Percentiles rank a stretch among this genome's conserved stretches.
These are phyloP conservation scores for Pythium biforme DNA, from an alignment of 352 stramenopile genomes.

Conservation along the genomic window DNA sequence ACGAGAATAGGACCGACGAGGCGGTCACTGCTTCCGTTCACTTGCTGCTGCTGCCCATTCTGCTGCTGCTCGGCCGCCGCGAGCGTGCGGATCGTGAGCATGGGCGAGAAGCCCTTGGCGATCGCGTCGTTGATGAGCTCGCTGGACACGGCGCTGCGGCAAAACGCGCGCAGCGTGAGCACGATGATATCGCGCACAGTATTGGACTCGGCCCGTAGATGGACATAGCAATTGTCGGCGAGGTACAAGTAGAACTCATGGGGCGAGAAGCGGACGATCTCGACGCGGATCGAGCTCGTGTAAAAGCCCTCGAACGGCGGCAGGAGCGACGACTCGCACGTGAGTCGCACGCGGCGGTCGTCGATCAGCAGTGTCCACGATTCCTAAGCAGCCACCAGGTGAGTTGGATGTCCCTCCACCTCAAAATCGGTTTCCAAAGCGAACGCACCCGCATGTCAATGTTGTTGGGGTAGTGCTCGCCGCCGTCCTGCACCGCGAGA, in stretches of 20 bases:
- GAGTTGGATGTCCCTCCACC: too few relatives aligned
- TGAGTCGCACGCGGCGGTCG: constrained; percentile 68
- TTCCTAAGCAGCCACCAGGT: constrained; percentile 39
- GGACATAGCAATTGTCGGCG: constrained; percentile 54
- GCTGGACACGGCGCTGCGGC: constrained; percentile 51
- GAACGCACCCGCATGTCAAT: constrained; percentile 57
- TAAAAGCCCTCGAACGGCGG: constrained; percentile 80
- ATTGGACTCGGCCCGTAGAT: constrained; percentile 73
- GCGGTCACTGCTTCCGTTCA: neutral
- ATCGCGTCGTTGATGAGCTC: constrained; percentile 44
- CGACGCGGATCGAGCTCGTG: constrained; percentile 63
- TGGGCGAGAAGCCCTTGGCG: constrained; percentile 54
- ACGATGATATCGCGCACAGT: constrained; percentile 78
- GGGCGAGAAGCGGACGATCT: constrained; percentile 49
- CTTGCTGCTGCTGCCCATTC: neutral
- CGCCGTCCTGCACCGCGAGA: constrained; percentile 54
- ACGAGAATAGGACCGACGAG: neutral
- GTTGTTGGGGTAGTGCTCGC: constrained; percentile 52
- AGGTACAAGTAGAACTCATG: constrained; percentile 73
- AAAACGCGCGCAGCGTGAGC: constrained; percentile 78
- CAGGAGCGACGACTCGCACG: constrained; percentile 79
- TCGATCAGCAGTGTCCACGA: constrained; percentile 84
- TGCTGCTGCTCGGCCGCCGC: constrained; percentile 40
- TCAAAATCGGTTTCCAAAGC: neutral
- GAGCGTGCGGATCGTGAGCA: constrained; percentile 68